phyloP scores from a whole-genome alignment of 2,329 filamentous ascomycete species.

The Peltaster fructicola region DNA sequence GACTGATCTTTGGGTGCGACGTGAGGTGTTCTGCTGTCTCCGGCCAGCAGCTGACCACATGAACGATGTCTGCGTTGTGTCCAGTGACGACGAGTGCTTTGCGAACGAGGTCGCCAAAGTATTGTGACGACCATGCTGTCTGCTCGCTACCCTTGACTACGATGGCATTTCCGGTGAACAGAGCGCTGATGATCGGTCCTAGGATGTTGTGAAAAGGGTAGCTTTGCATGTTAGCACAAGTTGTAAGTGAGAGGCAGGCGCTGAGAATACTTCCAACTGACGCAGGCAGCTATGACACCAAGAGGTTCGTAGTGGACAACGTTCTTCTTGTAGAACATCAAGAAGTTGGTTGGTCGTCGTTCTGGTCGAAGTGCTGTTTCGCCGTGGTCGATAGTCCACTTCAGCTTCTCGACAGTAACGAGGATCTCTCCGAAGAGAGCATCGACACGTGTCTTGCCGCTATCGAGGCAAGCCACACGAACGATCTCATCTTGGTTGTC shows the following conservation, averaged over 20 bases:
- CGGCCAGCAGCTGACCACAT: slow-evolving; percentile 78
- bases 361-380: slow-evolving; percentile 60
- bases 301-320: slow-evolving; percentile 80
- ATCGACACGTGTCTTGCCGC: slow-evolving; percentile 91
- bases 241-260: background rate
- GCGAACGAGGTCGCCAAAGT: slow-evolving; percentile 64
- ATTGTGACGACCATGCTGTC: slow-evolving; percentile 78
- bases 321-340: slow-evolving; percentile 94
- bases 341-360: slow-evolving; percentile 64
- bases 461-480: slow-evolving; percentile 71
- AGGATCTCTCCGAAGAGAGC: slow-evolving; percentile 87
- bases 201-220: slow-evolving; percentile 74
- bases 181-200: slow-evolving; percentile 71
- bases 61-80: slow-evolving; percentile 63
- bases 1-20: slow-evolving; percentile 64
- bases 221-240: slow-evolving; percentile 5
- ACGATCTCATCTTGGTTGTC: slow-evolving; percentile 82
- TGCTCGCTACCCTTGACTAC: slow-evolving; percentile 90
- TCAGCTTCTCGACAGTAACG: slow-evolving; percentile 81
- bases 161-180: slow-evolving; percentile 83
- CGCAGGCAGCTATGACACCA: slow-evolving; percentile 78
- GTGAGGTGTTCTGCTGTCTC: slow-evolving; percentile 65
- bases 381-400: slow-evolving; percentile 85
- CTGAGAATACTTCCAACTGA: slow-evolving; percentile 73
- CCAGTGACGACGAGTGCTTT: slow-evolving; percentile 68